Evolutionary conservation across 805 yeast species (phyloP).

Genomic region (Yueomyces sp.): DNA sequence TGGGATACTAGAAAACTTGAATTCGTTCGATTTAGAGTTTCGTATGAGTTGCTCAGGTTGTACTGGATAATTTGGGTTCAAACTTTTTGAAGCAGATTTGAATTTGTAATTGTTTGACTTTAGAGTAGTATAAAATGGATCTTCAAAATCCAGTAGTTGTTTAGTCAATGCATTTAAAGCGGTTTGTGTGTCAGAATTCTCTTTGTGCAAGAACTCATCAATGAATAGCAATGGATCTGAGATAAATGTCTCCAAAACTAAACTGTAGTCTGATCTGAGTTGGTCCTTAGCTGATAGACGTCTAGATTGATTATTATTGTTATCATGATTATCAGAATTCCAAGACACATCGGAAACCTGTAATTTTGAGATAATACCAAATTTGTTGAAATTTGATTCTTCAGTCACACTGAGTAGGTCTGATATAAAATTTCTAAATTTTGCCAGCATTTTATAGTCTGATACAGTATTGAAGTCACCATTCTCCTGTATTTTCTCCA

Average conservation of each 20-base stretch:
- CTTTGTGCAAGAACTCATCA: not conserved
- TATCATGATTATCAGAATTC: slow-evolving; percentile 3
- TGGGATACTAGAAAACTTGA: slow-evolving; percentile 3
- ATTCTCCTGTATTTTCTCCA: slow-evolving; percentile 10
- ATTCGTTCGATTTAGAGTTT: too few species aligned
- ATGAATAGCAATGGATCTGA: slow-evolving; percentile 12
- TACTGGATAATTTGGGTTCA: slow-evolving; percentile 9
- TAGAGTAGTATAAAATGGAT: slow-evolving; percentile 9
- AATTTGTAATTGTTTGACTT: slow-evolving; percentile 5
- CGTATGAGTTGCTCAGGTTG: not conserved
- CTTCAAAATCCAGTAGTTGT: slow-evolving; percentile 13
- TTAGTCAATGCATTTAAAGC: slow-evolving; percentile 8
- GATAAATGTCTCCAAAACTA: slow-evolving; percentile 9
- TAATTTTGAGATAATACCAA: slow-evolving; percentile 8
- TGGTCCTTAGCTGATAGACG: slow-evolving; percentile 7
- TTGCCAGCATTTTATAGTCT: slow-evolving; percentile 14
- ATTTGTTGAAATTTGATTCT: slow-evolving; percentile 20
- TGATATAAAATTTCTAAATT: slow-evolving; percentile 14
- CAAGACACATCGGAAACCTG: slow-evolving; percentile 11
- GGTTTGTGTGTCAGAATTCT: slow-evolving; percentile 3
- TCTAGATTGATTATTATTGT: not conserved
- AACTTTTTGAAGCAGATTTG: slow-evolving; percentile 4
- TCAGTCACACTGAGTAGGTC: slow-evolving; percentile 16
- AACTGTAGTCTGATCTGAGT: slow-evolving; percentile 12
- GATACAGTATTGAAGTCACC: slow-evolving; percentile 13